Conservation (phyloP, 2,329 filamentous ascomycete species). For the Colletotrichum sp. region DNA sequence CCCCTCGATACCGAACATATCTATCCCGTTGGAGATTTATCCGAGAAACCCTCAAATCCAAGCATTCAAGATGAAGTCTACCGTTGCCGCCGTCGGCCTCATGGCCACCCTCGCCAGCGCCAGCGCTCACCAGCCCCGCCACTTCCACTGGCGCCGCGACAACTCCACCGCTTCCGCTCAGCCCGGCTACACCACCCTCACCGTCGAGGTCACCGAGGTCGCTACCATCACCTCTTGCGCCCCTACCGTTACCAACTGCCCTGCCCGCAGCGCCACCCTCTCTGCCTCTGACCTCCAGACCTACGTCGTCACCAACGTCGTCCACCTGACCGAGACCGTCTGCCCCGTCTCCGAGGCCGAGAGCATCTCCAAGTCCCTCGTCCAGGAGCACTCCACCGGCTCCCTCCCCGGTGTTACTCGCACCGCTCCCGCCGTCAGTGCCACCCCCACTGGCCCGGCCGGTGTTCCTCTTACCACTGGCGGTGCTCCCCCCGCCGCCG, state of each 20-base stretch:
- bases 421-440: conserved; percentile 31
- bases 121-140: conserved; percentile 42
- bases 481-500: conserved; percentile 27
- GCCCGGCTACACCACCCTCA: conserved; percentile 41
- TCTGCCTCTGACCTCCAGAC: conserved; percentile 38
- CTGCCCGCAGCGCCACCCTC: conserved; percentile 37
- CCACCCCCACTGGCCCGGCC: conserved; percentile 22
- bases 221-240: conserved; percentile 64
- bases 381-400: conserved; percentile 38
- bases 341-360: conserved; percentile 50
- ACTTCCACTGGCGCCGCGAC: conserved; percentile 30
- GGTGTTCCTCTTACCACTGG: conserved; percentile 36
- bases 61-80: conserved; percentile 52
- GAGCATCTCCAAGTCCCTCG: conserved; percentile 44
- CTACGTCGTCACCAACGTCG: conserved; percentile 41
- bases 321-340: conserved; percentile 44
- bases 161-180: conserved; percentile 18
- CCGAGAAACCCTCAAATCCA: background rate
- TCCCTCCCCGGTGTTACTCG: conserved; percentile 40
- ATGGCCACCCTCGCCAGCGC: conserved; percentile 48
- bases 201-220: conserved; percentile 59
- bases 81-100: conserved; percentile 46
- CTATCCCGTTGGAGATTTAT: background rate
- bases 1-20: conserved; percentile 3
- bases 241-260: conserved; percentile 63